Evolutionary conservation across 441 rosid species (phyloP), one percentile per base, ranked within the genome.

Genomic region (Populus hybrid): DNA sequence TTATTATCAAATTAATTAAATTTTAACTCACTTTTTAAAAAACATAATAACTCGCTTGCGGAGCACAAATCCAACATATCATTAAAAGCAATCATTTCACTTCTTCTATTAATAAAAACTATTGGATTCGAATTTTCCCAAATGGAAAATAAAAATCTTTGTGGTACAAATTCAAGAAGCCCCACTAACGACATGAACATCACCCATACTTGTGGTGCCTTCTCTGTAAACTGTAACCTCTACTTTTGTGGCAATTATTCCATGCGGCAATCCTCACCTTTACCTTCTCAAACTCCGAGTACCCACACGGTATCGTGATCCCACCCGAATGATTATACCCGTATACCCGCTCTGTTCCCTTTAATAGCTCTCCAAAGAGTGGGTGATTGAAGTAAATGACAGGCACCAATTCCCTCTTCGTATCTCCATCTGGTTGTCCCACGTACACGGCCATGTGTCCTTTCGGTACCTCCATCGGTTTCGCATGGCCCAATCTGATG

Each of bases 271-370:
- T 91, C 71, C 91, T 89, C 90, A 71, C 86, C 86, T 89, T 87
- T 42, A 93, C 91, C 76, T 88, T 91, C 84, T 91, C 97, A 74
- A 93, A 89, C 84, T 91, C 91, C 53, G 95, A 89, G 28, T 88
- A 81, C 80, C 87, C 81, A 70, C 94, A 90, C 0, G 97, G 97
- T n/a, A 93, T 79, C 16, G 83, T 88, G 73, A 90, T 91, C 85
- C 92, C 89, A 69, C 95, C 92, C 35, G 89, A 84, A 73, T 90
- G 92, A 63, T 91, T 67, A 64, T 85, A 88, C 81, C 97, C 97
- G 81, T 90, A 84, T 61, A 84, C 88, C 82, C 82, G 85, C 89
- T 93, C 93, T 69, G 94, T 79, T 76, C 90, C 90, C 83, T 85
- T 86, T 83, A 91, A 75, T 80, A 89, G 81, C 64, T 89, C 88